Conservation (phyloP, 352 stramenopile genomes). For the Pythium phragmiticola region DNA sequence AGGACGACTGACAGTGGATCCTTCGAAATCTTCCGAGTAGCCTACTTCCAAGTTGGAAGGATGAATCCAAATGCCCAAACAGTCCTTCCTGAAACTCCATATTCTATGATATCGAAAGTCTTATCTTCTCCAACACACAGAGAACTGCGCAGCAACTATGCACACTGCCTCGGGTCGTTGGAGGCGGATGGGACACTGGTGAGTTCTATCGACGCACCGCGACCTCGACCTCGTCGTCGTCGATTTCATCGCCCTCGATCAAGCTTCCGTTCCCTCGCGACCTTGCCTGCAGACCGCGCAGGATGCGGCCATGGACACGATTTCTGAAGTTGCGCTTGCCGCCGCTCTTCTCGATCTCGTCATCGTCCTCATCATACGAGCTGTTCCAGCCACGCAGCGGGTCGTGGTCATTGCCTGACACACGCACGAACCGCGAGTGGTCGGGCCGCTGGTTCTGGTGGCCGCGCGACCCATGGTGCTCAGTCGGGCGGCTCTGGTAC, state of each 20-base stretch:
- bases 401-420: slow-evolving; percentile 1
- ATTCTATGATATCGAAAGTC: too few relatives aligned
- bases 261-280: not conserved
- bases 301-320: slow-evolving; percentile 20
- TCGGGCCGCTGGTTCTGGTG: slow-evolving; percentile 9
- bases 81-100: too few relatives aligned
- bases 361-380: slow-evolving; percentile 4
- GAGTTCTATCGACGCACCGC: slow-evolving; percentile 15
- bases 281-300: slow-evolving; percentile 13
- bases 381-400: slow-evolving; percentile 11
- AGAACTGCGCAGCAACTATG: too few relatives aligned
- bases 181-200: not conserved
- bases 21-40: too few relatives aligned
- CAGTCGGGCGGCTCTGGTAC: slow-evolving; percentile 60
- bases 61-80: too few relatives aligned
- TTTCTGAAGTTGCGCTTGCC: slow-evolving; percentile 1
- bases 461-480: slow-evolving; percentile 3
- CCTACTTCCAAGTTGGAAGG: too few relatives aligned
- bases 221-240: slow-evolving; percentile 10
- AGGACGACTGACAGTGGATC: too few relatives aligned
- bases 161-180: not conserved
- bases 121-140: too few relatives aligned
- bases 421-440: slow-evolving; percentile 17
- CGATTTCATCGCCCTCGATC: slow-evolving; percentile 6
- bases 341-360: not conserved